phyloP scores from a whole-genome alignment of 1,139 yeast species.

The Pichia sp. region DNA sequence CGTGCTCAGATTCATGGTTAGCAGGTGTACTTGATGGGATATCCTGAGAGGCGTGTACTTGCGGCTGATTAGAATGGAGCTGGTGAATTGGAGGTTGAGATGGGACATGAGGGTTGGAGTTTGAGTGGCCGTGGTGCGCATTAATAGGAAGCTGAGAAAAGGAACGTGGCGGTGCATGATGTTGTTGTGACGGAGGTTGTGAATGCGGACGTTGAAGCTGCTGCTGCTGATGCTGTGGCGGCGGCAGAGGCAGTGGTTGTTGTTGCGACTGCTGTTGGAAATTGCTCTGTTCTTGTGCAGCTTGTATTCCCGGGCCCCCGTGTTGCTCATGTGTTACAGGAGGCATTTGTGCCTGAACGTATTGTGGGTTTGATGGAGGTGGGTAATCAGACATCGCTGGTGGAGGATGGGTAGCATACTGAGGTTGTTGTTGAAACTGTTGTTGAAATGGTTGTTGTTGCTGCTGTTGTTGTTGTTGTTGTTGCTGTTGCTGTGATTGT shows the following conservation, averaged over 20 bases:
- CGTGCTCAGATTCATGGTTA: too few species aligned
- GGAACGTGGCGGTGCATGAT: too few species aligned
- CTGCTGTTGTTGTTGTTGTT: conserved; percentile 2
- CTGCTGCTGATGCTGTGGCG: background rate
- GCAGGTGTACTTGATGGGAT: background rate
- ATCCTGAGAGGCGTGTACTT: background rate
- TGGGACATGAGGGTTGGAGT: too few species aligned
- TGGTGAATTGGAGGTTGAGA: too few species aligned
- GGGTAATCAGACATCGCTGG: too few species aligned
- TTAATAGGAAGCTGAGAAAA: too few species aligned
- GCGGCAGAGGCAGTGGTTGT: background rate
- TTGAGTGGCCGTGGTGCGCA: too few species aligned
- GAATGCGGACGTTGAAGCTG: background rate
- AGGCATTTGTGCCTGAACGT: too few species aligned
- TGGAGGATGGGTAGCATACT: too few species aligned
- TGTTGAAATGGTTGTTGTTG: background rate
- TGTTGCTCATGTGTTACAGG: too few species aligned
- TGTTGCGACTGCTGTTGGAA: background rate
- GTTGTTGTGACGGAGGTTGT: background rate
- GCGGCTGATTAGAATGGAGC: background rate
- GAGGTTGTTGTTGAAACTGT: background rate
- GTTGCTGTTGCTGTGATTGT: background rate
- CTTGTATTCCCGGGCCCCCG: too few species aligned
- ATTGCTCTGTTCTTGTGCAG: background rate
- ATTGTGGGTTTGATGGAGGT: background rate